phyloP scores from a whole-genome alignment of 2,329 filamentous ascomycete genomes.

The Lasiodiplodia hormozganensis region DNA sequence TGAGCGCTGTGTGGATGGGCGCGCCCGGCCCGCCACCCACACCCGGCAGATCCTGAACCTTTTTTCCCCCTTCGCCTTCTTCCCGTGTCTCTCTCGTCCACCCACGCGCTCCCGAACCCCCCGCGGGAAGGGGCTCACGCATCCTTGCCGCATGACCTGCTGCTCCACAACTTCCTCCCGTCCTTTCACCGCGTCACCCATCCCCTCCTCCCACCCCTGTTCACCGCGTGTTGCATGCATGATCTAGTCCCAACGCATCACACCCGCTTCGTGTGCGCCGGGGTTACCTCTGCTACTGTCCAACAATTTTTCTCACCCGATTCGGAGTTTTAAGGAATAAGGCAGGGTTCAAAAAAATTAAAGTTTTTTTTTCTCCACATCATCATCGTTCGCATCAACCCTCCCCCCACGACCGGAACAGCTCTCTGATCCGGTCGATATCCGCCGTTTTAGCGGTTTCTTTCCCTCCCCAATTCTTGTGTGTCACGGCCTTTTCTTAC shows the following conservation, averaged over 20 bases:
- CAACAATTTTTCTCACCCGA: background rate
- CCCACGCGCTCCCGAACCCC: background rate
- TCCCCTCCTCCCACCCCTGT: background rate
- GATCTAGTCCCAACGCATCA: background rate
- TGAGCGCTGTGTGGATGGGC: conserved; percentile 38
- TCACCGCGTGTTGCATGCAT: background rate
- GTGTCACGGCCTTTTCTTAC: background rate
- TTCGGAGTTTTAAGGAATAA: background rate
- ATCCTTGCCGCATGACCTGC: conserved; percentile 3
- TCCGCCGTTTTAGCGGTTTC: background rate
- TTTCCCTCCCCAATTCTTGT: background rate
- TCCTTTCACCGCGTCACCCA: background rate
- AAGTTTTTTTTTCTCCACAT: conserved; percentile 1
- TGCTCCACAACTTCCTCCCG: background rate
- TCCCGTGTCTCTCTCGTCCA: background rate
- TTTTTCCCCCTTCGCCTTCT: background rate
- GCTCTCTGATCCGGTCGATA: background rate
- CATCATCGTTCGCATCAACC: background rate
- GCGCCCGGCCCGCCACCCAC: conserved; percentile 20
- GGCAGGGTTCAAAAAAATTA: conserved; percentile 5
- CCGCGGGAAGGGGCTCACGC: background rate
- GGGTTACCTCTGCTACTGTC: background rate
- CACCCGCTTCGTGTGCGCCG: background rate
- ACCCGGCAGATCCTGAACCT: conserved; percentile 15
- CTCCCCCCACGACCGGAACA: background rate